Base-by-base conservation (phyloP, 768 basidiomycete genomes). In the Boletus sensibilis region DNA sequence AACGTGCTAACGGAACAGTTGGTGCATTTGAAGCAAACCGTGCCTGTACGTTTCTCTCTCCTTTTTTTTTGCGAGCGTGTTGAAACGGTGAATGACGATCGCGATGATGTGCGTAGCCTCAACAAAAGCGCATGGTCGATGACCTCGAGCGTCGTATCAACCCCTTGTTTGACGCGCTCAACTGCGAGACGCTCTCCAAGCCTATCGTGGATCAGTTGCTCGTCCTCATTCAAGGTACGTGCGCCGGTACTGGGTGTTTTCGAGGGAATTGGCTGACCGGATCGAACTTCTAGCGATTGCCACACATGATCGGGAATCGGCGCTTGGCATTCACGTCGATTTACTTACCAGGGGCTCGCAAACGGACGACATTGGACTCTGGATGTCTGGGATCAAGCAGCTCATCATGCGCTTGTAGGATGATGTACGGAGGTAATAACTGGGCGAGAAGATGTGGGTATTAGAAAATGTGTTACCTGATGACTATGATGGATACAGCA, bases 301-400 rank as follows among this genome's bases (percentile, higher is more conserved):
- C 50, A 80, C 83, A 6, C 85, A 81, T 50, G 90, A 98, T 72
- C 86, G 87, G 55, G 82, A 87, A 29, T 81, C 79, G 31, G 91
- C 94, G 20, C 72, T 94, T 65, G 82, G 86, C 8, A 85, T 94
- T 56, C 94, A 98, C 65, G 86, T 95, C 27, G 90, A 92, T 50
- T 74, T 97, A 29, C 78, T 98, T 44, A 94, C 92, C 3, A 76
- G 80, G 46, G 89, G 87, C 25, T 87, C 89, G 49, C 81, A 85
- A 53, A 88, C 87, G 40, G 88, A 92, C 50, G 92, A 95, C 63
- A 92, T 95, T 67, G 85, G 83, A 2, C 66, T 90, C 53, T 90
- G 86, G 87, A 90, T 94, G 92, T 86, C 92, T 13, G 92, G 90
- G 8, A 74, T 96, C 55, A 96, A 96, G 72, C 92, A 94, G 69